These are phyloP conservation scores for Fusarium brevicatenulatum DNA, from an alignment of 2,329 filamentous ascomycete genomes.

Conservation along the genomic window DNA sequence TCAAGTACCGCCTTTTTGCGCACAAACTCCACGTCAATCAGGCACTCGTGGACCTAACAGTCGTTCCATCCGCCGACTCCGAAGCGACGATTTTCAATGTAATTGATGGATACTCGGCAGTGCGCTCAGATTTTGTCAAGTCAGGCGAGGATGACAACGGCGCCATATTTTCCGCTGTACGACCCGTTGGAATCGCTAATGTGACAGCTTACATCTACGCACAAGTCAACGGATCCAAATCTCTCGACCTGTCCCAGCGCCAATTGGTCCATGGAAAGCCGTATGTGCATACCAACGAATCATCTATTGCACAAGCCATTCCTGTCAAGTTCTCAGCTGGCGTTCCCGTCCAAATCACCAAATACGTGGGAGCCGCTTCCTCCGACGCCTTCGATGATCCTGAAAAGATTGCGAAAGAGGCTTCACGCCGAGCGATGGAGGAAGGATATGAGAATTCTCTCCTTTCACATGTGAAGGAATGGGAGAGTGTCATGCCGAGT, in stretches of 20 bases:
- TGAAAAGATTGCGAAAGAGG: not conserved
- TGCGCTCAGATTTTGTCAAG: not conserved
- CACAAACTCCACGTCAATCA: conserved; percentile 1
- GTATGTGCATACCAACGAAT: not conserved
- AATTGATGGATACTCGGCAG: conserved; percentile 3
- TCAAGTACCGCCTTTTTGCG: not conserved
- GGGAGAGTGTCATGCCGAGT: not conserved
- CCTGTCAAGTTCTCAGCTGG: not conserved
- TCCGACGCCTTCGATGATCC: not conserved
- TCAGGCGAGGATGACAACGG: not conserved
- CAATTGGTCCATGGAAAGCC: not conserved
- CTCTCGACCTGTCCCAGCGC: not conserved
- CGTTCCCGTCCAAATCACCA: not conserved
- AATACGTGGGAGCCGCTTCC: not conserved
- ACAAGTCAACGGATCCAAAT: not conserved
- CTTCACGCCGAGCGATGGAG: not conserved
- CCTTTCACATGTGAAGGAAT: not conserved
- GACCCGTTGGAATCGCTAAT: not conserved
- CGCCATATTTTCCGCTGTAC: not conserved
- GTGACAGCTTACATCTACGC: not conserved
- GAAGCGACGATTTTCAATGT: not conserved
- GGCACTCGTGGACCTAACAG: not conserved
- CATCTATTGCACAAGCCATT: not conserved
- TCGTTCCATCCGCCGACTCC: not conserved
- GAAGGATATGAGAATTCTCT: not conserved